These are phyloP conservation scores for Prunus mume DNA, from an alignment of 306 rosid genomes.

Conservation along the genomic window DNA sequence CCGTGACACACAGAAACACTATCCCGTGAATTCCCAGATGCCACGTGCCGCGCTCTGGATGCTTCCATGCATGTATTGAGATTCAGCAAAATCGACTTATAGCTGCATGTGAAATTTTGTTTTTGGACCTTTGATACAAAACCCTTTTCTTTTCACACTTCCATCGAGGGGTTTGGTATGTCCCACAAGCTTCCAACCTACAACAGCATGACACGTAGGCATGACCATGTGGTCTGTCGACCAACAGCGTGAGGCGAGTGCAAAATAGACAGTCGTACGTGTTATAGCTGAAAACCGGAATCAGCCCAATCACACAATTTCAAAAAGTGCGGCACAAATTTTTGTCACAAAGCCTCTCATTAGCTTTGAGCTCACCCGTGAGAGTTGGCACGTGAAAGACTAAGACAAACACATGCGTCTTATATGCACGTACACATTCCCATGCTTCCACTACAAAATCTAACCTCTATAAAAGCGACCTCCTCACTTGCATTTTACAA, in stretches of 20 bases:
- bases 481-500: constrained; percentile 17
- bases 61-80: constrained; percentile 5
- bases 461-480: constrained; percentile 27
- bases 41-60: constrained; percentile 42
- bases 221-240: background rate
- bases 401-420: constrained; percentile 38
- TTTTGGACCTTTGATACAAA: constrained; percentile 30
- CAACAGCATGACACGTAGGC: background rate
- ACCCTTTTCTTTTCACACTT: background rate
- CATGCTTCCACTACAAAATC: background rate
- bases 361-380: constrained; percentile 22
- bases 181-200: background rate
- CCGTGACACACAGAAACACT: constrained; percentile 54
- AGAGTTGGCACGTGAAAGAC: constrained; percentile 53
- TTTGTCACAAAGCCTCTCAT: background rate
- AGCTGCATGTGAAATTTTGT: constrained; percentile 45
- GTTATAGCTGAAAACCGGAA: constrained; percentile 27
- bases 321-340: constrained; percentile 27
- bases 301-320: constrained; percentile 2
- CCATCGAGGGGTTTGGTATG: background rate
- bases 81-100: constrained; percentile 35
- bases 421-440: constrained; percentile 17
- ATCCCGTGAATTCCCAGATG: constrained; percentile 50
- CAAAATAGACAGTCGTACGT: constrained; percentile 18
- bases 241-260: constrained; percentile 14